Conservation (phyloP, 768 basidiomycete genomes). For the Suillus variegatus region DNA sequence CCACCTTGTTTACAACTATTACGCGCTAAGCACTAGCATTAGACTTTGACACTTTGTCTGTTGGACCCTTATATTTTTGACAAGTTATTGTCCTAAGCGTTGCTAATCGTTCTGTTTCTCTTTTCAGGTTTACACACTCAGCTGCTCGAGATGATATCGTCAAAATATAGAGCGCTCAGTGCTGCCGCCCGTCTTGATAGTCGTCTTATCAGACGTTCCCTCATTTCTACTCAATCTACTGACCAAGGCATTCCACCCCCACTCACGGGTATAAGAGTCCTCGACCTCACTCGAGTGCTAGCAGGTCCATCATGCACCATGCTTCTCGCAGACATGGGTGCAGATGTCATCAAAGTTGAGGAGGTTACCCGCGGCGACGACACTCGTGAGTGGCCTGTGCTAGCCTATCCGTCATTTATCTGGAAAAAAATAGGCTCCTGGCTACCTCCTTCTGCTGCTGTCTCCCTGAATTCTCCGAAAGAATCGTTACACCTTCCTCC, state of each 20-base stretch:
- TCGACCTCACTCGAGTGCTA: slow-evolving; percentile 88
- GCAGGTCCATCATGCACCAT: slow-evolving; percentile 94
- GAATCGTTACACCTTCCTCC: slow-evolving; percentile 70
- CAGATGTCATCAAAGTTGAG: slow-evolving; percentile 93
- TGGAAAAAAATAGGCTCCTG: slow-evolving; percentile 52
- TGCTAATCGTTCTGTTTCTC: neutral
- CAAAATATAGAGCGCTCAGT: neutral
- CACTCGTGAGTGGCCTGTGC: slow-evolving; percentile 57
- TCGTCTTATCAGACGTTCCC: neutral
- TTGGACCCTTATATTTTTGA: neutral
- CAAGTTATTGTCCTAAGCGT: neutral
- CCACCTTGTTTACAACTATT: slow-evolving; percentile 20
- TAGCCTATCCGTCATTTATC: slow-evolving; percentile 13
- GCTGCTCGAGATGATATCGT: neutral
- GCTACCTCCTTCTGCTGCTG: slow-evolving; percentile 62
- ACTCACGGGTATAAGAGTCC: slow-evolving; percentile 74
- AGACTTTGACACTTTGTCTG: slow-evolving; percentile 10
- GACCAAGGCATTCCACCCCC: slow-evolving; percentile 69
- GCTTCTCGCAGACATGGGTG: slow-evolving; percentile 90
- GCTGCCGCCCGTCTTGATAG: neutral
- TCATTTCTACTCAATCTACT: neutral
- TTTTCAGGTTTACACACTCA: neutral
- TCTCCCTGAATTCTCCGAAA: slow-evolving; percentile 46
- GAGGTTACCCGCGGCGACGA: slow-evolving; percentile 83
- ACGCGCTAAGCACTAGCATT: neutral